Percentiles rank a stretch among this genome's conserved stretches.
These are phyloP conservation scores for Phytophthora tentaculata DNA, from an alignment of 352 stramenopile genomes.

Conservation along the genomic window DNA sequence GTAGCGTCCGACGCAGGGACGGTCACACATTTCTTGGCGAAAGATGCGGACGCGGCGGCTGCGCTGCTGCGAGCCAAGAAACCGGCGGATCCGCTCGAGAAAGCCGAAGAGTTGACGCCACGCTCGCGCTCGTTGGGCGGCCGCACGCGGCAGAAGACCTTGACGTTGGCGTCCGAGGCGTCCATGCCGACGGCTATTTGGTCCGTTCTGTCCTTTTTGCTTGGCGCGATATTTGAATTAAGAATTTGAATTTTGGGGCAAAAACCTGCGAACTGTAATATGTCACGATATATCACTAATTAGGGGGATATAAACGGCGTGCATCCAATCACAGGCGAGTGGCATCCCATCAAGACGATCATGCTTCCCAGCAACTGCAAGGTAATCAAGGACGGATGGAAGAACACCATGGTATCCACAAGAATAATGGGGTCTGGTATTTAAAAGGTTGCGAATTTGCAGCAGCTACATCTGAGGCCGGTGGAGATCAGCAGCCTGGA, in stretches of 20 bases:
- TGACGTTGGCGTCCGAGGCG: conserved; percentile 67
- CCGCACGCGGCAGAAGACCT: conserved; percentile 88
- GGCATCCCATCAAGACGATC: conserved; percentile 31
- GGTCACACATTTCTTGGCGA: conserved; percentile 69
- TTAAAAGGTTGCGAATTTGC: conserved; percentile 33
- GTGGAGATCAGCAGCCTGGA: conserved; percentile 29
- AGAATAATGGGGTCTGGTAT: conserved; percentile 20
- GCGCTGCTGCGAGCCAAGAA: conserved; percentile 27
- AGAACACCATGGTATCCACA: conserved; percentile 2
- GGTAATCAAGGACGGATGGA: conserved; percentile 28
- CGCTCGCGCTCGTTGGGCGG: conserved; percentile 82
- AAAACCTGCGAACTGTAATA: too few species aligned
- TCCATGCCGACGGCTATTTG: conserved; percentile 16
- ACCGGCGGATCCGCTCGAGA: conserved; percentile 18
- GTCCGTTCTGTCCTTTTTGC: conserved; percentile 7
- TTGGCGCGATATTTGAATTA: conserved; percentile 18
- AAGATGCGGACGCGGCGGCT: conserved; percentile 25
- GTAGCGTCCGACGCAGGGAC: conserved; percentile 48
- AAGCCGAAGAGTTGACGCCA: conserved; percentile 19
- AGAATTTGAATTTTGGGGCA: conserved; percentile 26
- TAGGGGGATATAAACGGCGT: too few species aligned
- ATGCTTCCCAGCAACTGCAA: conserved; percentile 1
- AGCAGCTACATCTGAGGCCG: conserved; percentile 23
- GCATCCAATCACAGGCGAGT: conserved; percentile 2
- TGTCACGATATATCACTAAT: too few species aligned